Percentiles rank a stretch among this genome's conserved stretches.
These are phyloP conservation scores for Acacia melanoxylon DNA, from an alignment of 306 rosid genomes.

Conservation along the genomic window DNA sequence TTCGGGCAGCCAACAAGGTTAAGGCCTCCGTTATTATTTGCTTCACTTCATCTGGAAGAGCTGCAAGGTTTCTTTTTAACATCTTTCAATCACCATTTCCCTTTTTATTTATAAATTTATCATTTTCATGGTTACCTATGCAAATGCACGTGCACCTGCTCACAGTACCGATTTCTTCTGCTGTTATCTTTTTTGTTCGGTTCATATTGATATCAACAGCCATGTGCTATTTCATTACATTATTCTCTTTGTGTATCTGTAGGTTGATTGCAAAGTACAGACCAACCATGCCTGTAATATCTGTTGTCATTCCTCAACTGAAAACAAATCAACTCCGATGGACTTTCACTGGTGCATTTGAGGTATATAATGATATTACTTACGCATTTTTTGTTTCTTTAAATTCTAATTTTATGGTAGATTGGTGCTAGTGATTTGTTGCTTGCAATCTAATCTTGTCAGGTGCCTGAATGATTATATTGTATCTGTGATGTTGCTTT, in stretches of 20 bases:
- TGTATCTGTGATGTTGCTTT: neutral
- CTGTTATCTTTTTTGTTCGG: neutral
- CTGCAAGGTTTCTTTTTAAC: slow-evolving; percentile 64
- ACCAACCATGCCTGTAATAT: slow-evolving; percentile 84
- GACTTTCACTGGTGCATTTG: slow-evolving; percentile 90
- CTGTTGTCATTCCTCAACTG: slow-evolving; percentile 76
- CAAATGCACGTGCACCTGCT: slow-evolving; percentile 16
- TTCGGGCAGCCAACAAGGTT: slow-evolving; percentile 81
- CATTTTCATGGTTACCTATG: neutral
- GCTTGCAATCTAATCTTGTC: slow-evolving; percentile 12
- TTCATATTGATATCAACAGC: neutral
- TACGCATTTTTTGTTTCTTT: slow-evolving; percentile 7
- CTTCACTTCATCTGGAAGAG: slow-evolving; percentile 93
- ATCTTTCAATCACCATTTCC: neutral
- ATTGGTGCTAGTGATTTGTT: slow-evolving; percentile 2
- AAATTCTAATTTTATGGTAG: slow-evolving; percentile 3
- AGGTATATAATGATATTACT: slow-evolving; percentile 47
- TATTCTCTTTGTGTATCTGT: slow-evolving; percentile 7
- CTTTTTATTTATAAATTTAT: slow-evolving; percentile 26
- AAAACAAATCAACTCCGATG: slow-evolving; percentile 80
- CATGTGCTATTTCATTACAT: neutral
- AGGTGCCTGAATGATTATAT: neutral
- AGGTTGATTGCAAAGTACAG: slow-evolving; percentile 82
- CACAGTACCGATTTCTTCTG: neutral
- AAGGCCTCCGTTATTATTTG: slow-evolving; percentile 89